A percentile compares a stretch with the other conserved stretches of the same genome.
Evolutionary conservation across 495 filamentous ascomycete species (phyloP).

Genomic region (Penicillium arizonense): DNA sequence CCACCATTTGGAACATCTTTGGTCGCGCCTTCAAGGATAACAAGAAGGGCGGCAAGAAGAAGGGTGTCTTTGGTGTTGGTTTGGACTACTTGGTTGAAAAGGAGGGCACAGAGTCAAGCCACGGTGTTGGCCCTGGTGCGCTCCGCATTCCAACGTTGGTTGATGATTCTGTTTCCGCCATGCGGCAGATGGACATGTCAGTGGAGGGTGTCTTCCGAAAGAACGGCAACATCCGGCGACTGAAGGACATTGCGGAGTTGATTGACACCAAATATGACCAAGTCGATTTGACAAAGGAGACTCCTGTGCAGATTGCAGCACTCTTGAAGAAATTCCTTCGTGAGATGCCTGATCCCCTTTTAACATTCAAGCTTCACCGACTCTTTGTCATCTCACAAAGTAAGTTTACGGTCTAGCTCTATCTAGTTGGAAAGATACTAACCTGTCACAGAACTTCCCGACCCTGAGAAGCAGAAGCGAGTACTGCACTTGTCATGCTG

Average conservation of each 20-base stretch:
- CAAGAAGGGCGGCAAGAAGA: conserved; percentile 80
- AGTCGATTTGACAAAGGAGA: conserved; percentile 79
- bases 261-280: conserved; percentile 83
- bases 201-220: conserved; percentile 99
- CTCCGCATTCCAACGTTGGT: conserved; percentile 85
- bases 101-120: conserved; percentile 91
- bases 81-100: conserved; percentile 83
- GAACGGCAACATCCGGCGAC: conserved; percentile 92
- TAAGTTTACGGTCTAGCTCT: conserved; percentile 35
- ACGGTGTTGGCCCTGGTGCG: conserved; percentile 89
- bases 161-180: conserved; percentile 87
- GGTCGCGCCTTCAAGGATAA: conserved; percentile 91
- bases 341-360: conserved; percentile 88
- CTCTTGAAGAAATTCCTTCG: conserved; percentile 94
- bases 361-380: conserved; percentile 92
- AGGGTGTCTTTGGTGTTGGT: conserved; percentile 87
- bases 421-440: conserved; percentile 15
- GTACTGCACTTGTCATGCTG: conserved; percentile 92
- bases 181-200: conserved; percentile 99
- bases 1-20: conserved; percentile 96
- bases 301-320: conserved; percentile 89
- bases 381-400: conserved; percentile 88
- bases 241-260: conserved; percentile 77
- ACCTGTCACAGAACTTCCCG: conserved; percentile 64
- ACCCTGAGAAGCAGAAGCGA: conserved; percentile 77